Evolutionary conservation across 2,329 filamentous ascomycete species (phyloP).

Genomic region (Clonostachys rosea): DNA sequence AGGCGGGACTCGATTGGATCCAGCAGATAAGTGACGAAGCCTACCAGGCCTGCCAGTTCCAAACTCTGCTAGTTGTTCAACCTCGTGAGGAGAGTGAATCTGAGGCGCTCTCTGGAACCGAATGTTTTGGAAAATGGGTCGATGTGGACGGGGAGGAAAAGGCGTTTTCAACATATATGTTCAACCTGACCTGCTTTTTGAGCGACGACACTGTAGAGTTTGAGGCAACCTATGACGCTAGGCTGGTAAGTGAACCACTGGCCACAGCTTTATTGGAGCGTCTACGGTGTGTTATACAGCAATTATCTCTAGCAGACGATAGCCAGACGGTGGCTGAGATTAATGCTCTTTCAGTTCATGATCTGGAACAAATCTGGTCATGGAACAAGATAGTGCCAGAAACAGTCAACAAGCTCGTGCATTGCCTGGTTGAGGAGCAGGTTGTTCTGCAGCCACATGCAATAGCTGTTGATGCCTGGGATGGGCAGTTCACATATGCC

Average conservation of each 20-base stretch:
- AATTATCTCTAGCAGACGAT: no score
- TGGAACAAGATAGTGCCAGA: neutral
- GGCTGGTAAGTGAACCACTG: no score
- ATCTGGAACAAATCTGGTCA: neutral
- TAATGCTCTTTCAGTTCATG: neutral
- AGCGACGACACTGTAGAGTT: no score
- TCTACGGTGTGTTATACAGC: no score
- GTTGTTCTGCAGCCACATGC: constrained; percentile 13
- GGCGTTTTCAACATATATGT: no score
- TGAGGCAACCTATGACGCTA: no score
- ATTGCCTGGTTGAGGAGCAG: constrained; percentile 1
- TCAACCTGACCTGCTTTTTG: no score
- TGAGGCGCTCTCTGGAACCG: no score
- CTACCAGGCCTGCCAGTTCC: neutral
- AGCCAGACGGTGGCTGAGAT: no score
- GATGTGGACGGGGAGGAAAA: no score
- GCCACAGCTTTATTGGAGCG: no score
- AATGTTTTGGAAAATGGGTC: no score
- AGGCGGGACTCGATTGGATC: constrained; percentile 5
- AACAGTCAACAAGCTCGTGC: neutral
- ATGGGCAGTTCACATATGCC: neutral
- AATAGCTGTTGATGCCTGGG: constrained; percentile 14
- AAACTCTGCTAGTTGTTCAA: neutral
- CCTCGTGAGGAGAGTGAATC: neutral
- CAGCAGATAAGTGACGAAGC: neutral